Evolutionary conservation across 2,329 filamentous ascomycete species (phyloP).

Genomic region (Aspergillus sp.): DNA sequence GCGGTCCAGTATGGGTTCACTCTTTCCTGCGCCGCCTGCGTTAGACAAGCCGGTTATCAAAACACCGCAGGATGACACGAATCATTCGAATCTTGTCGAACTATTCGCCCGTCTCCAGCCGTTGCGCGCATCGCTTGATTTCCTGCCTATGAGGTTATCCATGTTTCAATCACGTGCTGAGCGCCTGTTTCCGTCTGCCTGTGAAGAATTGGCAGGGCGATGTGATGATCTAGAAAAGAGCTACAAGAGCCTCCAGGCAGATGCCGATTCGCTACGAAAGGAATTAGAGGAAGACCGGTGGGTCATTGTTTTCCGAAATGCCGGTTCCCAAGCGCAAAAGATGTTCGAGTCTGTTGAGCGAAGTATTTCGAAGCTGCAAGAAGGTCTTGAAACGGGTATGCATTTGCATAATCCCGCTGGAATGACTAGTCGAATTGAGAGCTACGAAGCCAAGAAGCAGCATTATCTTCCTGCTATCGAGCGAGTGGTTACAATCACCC

Average conservation of each 20-base stretch:
- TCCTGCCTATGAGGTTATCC: slow-evolving; percentile 89
- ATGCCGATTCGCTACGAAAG: slow-evolving; percentile 83
- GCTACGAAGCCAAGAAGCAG: slow-evolving; percentile 89
- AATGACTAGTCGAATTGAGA: slow-evolving; percentile 82
- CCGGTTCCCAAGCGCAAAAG: slow-evolving; percentile 86
- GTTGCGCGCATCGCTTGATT: slow-evolving; percentile 86
- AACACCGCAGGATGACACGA: slow-evolving; percentile 75
- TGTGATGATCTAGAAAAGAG: slow-evolving; percentile 73
- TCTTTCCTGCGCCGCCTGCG: slow-evolving; percentile 54
- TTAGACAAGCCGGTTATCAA: slow-evolving; percentile 43
- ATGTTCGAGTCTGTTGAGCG: slow-evolving; percentile 95
- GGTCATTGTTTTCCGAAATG: slow-evolving; percentile 93
- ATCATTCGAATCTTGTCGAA: slow-evolving; percentile 79
- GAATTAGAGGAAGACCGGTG: slow-evolving; percentile 94
- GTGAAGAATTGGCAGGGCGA: slow-evolving; percentile 79
- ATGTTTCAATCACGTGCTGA: slow-evolving; percentile 80
- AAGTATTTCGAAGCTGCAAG: slow-evolving; percentile 77
- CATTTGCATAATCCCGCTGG: slow-evolving; percentile 70
- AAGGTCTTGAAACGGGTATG: slow-evolving; percentile 72
- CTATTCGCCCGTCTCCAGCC: slow-evolving; percentile 96
- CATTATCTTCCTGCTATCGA: slow-evolving; percentile 95
- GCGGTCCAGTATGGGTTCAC: slow-evolving; percentile 66
- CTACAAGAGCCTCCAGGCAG: slow-evolving; percentile 84
- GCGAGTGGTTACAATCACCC: slow-evolving; percentile 85
- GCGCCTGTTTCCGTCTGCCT: slow-evolving; percentile 81